Evolutionary conservation across 441 rosid species (phyloP), one percentile per base, ranked within the genome.

Genomic region (Breynia disticha): DNA sequence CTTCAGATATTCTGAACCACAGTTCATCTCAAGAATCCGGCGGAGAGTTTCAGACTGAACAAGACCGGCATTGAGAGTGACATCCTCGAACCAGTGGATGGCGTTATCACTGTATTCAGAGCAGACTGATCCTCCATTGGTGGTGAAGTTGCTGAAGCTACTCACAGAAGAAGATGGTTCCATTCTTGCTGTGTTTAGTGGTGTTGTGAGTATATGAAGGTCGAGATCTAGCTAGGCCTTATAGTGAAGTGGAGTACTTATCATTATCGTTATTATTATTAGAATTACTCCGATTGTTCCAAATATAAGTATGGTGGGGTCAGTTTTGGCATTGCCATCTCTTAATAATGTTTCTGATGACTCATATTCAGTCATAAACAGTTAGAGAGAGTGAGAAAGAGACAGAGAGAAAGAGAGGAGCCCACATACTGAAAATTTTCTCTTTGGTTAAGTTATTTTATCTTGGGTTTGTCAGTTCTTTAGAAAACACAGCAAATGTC

Each of bases 11-110:
- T 82, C 95, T 6, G 74, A 82, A 5, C 82, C 75, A 9, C 61
- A 65, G 52, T 87, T 86, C 44, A 55, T 68, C 60, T 72, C 70
- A 21, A 90, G 87, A 57, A 90, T 87, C 75, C 67, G 71, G 65
- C 77, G 75, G 32, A 90, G 91, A 0, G 89, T 84, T 74, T 84
- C 67, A 37, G 71, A 71, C 65, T 90, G 97, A 14, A 76, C 80
- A 10, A 18, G 11, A 12, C 71, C 71, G 17, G 90, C 84, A 32
- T 67, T 76, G 68, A 72, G 73, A 0, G 94, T 54, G 1, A 78
- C 72, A 10, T 60, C 50, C 21, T 90, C 87, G 47, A 90, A 90
- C 96, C 95, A 83, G 13, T 64, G 24, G 51, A 81, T 68, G 55
- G 78, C 74, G 79, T 78, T 76, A 41, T 52, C 16, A 9, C 21